phyloP scores from a whole-genome alignment of 257 asterid genomes.

The Solanum raphanifolium region DNA sequence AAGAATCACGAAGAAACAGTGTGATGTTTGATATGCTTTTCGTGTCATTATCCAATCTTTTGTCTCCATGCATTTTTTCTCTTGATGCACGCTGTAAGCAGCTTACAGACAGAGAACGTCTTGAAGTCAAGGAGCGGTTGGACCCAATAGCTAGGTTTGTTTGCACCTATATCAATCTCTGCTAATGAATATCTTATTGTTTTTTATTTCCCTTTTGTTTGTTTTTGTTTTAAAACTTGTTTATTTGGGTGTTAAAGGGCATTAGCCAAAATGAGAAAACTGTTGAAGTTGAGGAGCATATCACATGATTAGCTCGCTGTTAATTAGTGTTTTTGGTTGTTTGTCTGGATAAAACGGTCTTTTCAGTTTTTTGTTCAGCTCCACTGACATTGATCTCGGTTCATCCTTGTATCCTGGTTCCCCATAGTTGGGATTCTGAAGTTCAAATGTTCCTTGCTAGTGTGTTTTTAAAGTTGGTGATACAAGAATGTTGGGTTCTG shows the following conservation, averaged over 20 bases:
- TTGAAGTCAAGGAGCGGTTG: conserved; percentile 50
- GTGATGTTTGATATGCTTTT: conserved; percentile 84
- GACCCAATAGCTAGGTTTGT: conserved; percentile 90
- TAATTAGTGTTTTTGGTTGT: neutral
- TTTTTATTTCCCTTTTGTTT: neutral
- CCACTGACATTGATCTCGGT: neutral
- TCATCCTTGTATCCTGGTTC: neutral
- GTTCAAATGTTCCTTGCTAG: neutral
- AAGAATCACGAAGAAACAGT: conserved; percentile 87
- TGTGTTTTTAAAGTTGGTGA: neutral
- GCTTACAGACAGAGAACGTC: conserved; percentile 43
- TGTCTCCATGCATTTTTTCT: conserved; percentile 82
- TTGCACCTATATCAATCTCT: conserved; percentile 3
- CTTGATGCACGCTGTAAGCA: conserved; percentile 81
- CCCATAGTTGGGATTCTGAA: neutral
- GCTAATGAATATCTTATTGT: neutral
- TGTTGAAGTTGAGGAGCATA: neutral
- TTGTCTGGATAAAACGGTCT: neutral
- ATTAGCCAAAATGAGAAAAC: neutral
- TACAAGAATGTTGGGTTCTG: neutral
- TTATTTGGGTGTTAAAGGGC: neutral
- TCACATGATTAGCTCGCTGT: neutral
- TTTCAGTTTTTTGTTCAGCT: neutral
- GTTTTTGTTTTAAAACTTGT: neutral
- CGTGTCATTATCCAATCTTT: conserved; percentile 64